Evolutionary conservation across 2,329 filamentous ascomycete genomes (phyloP).

Genomic region (Penicillium sp.): DNA sequence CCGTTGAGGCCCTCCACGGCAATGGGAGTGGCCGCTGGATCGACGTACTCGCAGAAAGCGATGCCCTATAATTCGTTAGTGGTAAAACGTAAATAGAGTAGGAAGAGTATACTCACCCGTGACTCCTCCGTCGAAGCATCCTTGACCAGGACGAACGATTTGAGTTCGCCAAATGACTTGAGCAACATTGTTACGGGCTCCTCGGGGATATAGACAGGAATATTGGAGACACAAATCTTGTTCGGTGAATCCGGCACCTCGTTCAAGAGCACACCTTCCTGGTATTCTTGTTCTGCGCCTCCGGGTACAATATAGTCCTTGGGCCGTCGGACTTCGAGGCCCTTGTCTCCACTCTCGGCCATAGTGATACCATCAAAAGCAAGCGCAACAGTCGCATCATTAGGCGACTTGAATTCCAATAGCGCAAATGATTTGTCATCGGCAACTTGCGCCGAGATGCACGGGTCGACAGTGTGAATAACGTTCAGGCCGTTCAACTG

Average conservation of each 20-base stretch:
- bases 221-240: constrained; percentile 89
- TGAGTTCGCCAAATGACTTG: constrained; percentile 85
- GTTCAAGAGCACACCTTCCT: constrained; percentile 70
- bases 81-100: constrained; percentile 11
- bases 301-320: constrained; percentile 96
- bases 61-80: constrained; percentile 60
- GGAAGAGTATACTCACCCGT: constrained; percentile 56
- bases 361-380: constrained; percentile 86
- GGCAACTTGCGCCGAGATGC: constrained; percentile 74
- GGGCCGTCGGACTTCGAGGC: constrained; percentile 72
- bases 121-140: constrained; percentile 81
- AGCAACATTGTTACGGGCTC: constrained; percentile 89
- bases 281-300: constrained; percentile 65
- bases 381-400: constrained; percentile 85
- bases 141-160: constrained; percentile 85
- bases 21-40: constrained; percentile 67
- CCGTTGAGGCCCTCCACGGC: constrained; percentile 87
- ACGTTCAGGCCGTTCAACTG: constrained; percentile 97
- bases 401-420: constrained; percentile 80
- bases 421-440: constrained; percentile 76
- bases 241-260: constrained; percentile 86
- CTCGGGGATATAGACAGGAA: constrained; percentile 80
- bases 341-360: constrained; percentile 62
- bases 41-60: constrained; percentile 91
- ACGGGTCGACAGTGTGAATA: constrained; percentile 75